These are phyloP conservation scores for Amanita rimosa DNA, from an alignment of 768 basidiomycete species.

Conservation along the genomic window DNA sequence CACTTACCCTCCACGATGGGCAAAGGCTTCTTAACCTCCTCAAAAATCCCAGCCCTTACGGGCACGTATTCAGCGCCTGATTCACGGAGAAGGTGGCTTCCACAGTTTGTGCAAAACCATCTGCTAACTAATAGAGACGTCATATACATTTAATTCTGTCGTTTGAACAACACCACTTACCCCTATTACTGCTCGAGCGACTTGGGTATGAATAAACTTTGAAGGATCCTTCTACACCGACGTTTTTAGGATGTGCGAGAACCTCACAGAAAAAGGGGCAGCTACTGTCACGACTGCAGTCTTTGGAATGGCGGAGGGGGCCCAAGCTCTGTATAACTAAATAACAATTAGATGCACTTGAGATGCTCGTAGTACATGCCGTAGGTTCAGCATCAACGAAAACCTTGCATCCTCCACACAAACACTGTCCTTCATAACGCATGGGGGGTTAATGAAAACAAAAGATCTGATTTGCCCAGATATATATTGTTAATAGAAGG, in stretches of 20 bases:
- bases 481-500: too few species aligned
- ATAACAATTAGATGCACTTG: too few species aligned
- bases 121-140: neutral
- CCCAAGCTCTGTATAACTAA: neutral
- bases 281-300: neutral
- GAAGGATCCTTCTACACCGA: neutral
- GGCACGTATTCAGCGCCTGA: neutral
- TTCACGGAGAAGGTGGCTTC: neutral
- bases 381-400: conserved; percentile 2
- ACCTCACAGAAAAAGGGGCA: neutral
- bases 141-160: neutral
- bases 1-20: neutral
- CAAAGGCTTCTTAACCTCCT: neutral
- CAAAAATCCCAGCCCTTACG: neutral
- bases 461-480: too few species aligned
- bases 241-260: neutral
- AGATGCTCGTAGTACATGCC: neutral
- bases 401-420: conserved; percentile 1
- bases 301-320: conserved; percentile 3
- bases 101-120: conserved; percentile 3
- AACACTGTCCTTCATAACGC: conserved; percentile 2
- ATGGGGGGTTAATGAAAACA: too few species aligned
- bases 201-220: neutral
- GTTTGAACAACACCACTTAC: neutral
- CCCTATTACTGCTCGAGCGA: neutral